These are phyloP conservation scores for Taxawa tesnikishii DNA, from an alignment of 2,329 filamentous ascomycete species.

Conservation along the genomic window DNA sequence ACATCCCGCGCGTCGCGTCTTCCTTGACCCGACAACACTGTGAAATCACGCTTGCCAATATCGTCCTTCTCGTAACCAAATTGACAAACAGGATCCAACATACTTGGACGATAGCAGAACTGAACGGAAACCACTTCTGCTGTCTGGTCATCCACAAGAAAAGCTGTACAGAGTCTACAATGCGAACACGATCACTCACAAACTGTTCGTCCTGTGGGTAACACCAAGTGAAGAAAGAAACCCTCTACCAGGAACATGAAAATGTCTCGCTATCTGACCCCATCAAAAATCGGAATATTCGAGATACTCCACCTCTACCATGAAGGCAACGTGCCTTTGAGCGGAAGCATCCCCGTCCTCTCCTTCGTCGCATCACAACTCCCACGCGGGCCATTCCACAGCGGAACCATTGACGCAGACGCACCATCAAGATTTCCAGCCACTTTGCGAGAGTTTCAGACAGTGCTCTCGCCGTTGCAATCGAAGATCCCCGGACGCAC, in stretches of 20 bases:
- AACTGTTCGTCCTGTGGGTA: too few relatives aligned
- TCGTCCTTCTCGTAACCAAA: too few relatives aligned
- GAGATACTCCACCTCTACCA: slow-evolving; percentile 68
- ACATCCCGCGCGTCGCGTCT: too few relatives aligned
- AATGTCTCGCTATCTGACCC: slow-evolving; percentile 79
- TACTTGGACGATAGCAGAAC: too few relatives aligned
- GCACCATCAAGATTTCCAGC: slow-evolving; percentile 22
- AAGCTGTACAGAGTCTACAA: too few relatives aligned
- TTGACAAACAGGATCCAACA: too few relatives aligned
- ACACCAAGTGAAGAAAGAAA: neutral
- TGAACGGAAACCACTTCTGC: too few relatives aligned
- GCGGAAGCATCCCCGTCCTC: slow-evolving; percentile 51
- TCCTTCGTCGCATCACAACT: slow-evolving; percentile 67
- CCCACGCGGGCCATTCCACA: slow-evolving; percentile 8
- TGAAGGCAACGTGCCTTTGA: slow-evolving; percentile 11
- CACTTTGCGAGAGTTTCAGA: slow-evolving; percentile 18
- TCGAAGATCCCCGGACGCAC: slow-evolving; percentile 57
- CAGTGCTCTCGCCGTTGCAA: slow-evolving; percentile 21
- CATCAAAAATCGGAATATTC: slow-evolving; percentile 74
- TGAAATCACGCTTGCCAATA: too few relatives aligned
- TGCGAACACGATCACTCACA: too few relatives aligned
- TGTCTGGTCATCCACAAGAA: too few relatives aligned
- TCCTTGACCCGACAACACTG: too few relatives aligned
- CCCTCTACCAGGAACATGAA: slow-evolving; percentile 12
- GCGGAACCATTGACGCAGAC: slow-evolving; percentile 4